Conservation (phyloP, 495 filamentous ascomycete species). For the Neurospora tetrasperma region DNA sequence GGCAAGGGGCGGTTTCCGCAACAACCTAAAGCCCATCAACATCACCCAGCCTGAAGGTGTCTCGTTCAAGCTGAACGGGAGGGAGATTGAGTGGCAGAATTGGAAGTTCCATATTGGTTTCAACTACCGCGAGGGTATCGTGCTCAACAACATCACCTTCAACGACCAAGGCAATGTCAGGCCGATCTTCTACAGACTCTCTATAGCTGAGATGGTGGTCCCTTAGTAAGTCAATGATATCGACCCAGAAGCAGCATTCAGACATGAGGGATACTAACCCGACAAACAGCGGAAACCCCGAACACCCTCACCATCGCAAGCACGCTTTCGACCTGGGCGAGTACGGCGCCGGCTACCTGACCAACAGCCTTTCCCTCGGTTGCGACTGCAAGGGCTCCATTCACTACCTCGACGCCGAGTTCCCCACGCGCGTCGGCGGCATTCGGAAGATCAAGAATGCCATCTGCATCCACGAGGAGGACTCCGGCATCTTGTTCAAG, state of each 20-base stretch:
- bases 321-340: constrained; percentile 93
- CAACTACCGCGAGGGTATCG: constrained; percentile 91
- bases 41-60: constrained; percentile 94
- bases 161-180: constrained; percentile 77
- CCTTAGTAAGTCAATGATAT: constrained; percentile 44
- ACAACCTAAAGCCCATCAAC: constrained; percentile 81
- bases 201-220: constrained; percentile 92
- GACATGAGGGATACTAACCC: not conserved
- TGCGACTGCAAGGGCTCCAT: constrained; percentile 96
- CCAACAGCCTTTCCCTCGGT: constrained; percentile 77
- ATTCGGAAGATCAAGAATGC: constrained; percentile 82
- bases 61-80: constrained; percentile 72
- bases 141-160: constrained; percentile 84
- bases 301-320: constrained; percentile 85
- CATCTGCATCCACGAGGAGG: constrained; percentile 96
- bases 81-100: constrained; percentile 85
- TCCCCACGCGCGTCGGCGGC: constrained; percentile 71
- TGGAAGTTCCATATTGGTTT: constrained; percentile 93
- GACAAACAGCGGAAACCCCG: constrained; percentile 57
- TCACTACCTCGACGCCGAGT: constrained; percentile 77
- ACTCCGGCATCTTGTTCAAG: constrained; percentile 88
- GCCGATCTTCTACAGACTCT: constrained; percentile 83
- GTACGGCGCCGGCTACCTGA: constrained; percentile 93
- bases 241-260: not conserved
- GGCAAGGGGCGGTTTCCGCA: constrained; percentile 65